Base-by-base conservation (phyloP, 2,329 filamentous ascomycete genomes). In the Akanthomyces uredinophilus region DNA sequence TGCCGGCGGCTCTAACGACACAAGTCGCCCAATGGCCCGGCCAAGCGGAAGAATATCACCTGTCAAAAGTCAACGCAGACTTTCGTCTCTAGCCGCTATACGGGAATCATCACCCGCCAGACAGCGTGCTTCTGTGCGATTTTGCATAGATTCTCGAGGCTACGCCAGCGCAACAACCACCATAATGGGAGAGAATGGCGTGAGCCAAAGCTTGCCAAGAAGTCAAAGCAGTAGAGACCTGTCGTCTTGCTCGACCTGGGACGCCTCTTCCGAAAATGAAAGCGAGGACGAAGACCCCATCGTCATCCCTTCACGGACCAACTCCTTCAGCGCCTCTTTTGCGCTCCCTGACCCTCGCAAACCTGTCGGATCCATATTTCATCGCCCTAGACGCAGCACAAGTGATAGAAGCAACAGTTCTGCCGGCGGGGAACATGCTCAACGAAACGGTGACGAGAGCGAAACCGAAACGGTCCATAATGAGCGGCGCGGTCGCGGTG, bases 231-330 rank as follows among this genome's bases (percentile, higher is more conserved):
- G 70, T 27, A 70, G 70, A 51, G 69, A 73, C 29, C 64, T 70
- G 61, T 65, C 70, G 22, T 66, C 64, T 32, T 71, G 67, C 51
- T 67, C 73, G 55, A 74, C 73, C 44, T 80, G 77, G 74, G 77
- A 78, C 16, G 80, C 79, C 14, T 56, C 53, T 5, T 81, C 80
- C 0, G 79, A 82, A 35, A 80, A 81, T 52, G 80, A 81, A 2
- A 86, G 83, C 1, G 87, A 84, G 0, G 86, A 88, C 64, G 85
- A 88, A 60, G 86, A 88, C 62, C 84, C 83, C 14, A 87, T 88
- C 64, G 79, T 87, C 55, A 84, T 88, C 44, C 85, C 85, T 35
- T 87, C 84, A 69, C 79, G 84, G 49, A 83, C 79, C 64, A 77
- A 77, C 4, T 77, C 75, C 1, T 87, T 87, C 61, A 72, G 71